Conservation (phyloP, 2,329 filamentous ascomycete genomes). For the Cordyceps militaris region DNA sequence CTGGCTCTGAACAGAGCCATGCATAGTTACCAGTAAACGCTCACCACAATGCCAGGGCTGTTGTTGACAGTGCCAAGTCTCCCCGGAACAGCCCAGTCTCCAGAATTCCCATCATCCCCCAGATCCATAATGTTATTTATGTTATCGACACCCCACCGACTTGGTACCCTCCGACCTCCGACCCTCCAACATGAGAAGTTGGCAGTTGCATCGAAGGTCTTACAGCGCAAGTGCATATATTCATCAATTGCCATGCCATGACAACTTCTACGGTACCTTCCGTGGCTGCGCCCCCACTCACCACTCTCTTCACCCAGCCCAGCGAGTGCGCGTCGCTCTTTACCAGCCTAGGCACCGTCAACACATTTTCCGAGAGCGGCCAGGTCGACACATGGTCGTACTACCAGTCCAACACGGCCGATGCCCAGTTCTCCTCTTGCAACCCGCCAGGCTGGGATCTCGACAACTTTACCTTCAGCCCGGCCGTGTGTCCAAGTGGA, state of each 20-base stretch:
- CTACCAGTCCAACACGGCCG: background rate
- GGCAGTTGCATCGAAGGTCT: background rate
- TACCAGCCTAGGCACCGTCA: background rate
- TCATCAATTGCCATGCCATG: background rate
- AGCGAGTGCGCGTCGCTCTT: background rate
- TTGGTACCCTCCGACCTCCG: background rate
- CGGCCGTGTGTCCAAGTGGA: constrained; percentile 5
- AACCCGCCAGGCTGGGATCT: constrained; percentile 2
- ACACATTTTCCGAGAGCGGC: background rate
- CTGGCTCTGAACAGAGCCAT: background rate
- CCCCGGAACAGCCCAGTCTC: background rate
- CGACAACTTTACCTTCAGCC: constrained; percentile 5
- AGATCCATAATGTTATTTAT: background rate
- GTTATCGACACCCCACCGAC: background rate
- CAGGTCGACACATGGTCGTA: background rate
- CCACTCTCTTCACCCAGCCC: background rate
- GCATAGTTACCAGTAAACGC: background rate
- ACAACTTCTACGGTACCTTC: background rate
- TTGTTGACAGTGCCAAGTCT: background rate
- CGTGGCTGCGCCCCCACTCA: background rate
- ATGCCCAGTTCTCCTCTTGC: background rate
- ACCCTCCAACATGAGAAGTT: background rate
- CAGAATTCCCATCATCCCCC: background rate
- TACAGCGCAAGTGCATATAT: background rate
- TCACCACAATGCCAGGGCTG: background rate